Evolutionary conservation across 257 asterid species (phyloP).

Genomic region (Galeopsis tetrahit): DNA sequence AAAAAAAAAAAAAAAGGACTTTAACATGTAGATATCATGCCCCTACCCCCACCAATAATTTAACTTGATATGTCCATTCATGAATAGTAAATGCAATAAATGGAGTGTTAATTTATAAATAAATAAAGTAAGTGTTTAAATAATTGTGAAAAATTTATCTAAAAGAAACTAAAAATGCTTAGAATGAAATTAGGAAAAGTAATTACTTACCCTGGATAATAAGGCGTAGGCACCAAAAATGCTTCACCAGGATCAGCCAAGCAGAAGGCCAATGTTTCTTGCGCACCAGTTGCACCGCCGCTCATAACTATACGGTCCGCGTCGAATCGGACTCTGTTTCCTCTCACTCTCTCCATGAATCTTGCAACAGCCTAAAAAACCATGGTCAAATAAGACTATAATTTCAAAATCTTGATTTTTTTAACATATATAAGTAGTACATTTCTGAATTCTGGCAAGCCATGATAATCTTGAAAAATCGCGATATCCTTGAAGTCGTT

Average conservation of each 20-base stretch:
- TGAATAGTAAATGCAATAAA: background rate
- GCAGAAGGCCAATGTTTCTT: slow-evolving; percentile 78
- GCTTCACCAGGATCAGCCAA: slow-evolving; percentile 90
- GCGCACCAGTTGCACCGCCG: slow-evolving; percentile 94
- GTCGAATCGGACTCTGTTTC: slow-evolving; percentile 66
- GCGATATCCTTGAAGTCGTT: slow-evolving; percentile 62
- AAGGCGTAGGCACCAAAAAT: slow-evolving; percentile 79
- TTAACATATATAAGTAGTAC: slow-evolving; percentile 38
- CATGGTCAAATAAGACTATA: background rate
- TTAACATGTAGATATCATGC: slow-evolving; percentile 20
- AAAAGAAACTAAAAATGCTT: background rate
- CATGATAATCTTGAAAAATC: slow-evolving; percentile 72
- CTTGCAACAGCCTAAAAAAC: slow-evolving; percentile 73
- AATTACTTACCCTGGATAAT: slow-evolving; percentile 75
- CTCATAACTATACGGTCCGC: slow-evolving; percentile 77
- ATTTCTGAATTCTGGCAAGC: slow-evolving; percentile 76
- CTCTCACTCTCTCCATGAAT: slow-evolving; percentile 84
- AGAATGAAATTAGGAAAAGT: background rate
- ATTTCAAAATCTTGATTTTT: slow-evolving; percentile 8
- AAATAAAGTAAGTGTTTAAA: too few relatives aligned
- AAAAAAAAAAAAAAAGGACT: slow-evolving; percentile 1
- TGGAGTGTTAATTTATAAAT: too few relatives aligned
- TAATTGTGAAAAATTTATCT: too few relatives aligned
- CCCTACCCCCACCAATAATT: slow-evolving; percentile 39
- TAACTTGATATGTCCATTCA: background rate